phyloP scores from a whole-genome alignment of 176 grass and related monocot species.

The Urochloa ruziziensis region DNA sequence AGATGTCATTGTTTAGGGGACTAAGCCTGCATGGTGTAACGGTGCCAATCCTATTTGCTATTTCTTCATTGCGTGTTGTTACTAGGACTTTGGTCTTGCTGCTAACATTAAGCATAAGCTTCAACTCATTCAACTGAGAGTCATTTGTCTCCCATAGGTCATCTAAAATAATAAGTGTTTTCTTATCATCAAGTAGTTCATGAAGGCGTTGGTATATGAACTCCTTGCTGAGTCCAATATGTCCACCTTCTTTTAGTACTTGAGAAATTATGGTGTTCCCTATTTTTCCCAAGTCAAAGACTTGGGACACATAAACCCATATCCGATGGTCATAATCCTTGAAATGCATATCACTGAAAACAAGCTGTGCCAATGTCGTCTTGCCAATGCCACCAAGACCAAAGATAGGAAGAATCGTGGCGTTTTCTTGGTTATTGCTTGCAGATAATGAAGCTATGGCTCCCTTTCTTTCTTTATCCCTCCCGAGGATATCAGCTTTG shows the following conservation, averaged over 20 bases:
- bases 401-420: slow-evolving; percentile 1
- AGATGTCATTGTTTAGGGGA: neutral
- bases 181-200: neutral
- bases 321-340: neutral
- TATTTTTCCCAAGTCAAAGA: slow-evolving; percentile 15
- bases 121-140: neutral
- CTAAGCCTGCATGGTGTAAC: neutral
- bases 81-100: neutral
- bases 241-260: neutral
- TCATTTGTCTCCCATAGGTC: slow-evolving; percentile 19
- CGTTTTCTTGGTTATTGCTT: neutral
- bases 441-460: neutral
- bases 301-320: slow-evolving; percentile 24
- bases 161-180: slow-evolving; percentile 25
- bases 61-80: neutral
- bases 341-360: slow-evolving; percentile 3
- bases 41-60: neutral
- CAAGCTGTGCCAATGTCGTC: slow-evolving; percentile 7
- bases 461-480: neutral
- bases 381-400: slow-evolving; percentile 25
- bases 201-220: neutral
- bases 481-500: neutral
- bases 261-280: neutral
- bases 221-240: neutral
- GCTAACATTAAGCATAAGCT: neutral